Conservation (phyloP, 2,329 filamentous ascomycete genomes). For the Metarhizium guizhouense region DNA sequence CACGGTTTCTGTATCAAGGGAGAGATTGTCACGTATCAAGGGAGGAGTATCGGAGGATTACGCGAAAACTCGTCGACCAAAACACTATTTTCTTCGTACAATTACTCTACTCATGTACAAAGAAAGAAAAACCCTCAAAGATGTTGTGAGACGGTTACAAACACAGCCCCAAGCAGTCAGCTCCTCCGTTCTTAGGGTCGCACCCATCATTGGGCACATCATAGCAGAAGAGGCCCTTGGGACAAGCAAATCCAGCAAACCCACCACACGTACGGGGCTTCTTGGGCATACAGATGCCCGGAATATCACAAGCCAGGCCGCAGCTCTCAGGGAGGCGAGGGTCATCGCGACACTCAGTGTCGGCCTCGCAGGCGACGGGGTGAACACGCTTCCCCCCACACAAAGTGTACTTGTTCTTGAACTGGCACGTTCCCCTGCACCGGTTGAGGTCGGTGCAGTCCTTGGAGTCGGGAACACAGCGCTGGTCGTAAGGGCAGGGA, state of each 20-base stretch:
- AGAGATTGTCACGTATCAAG: no score
- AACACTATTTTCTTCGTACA: no score
- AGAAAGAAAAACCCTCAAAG: no score
- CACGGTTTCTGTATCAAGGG: no score
- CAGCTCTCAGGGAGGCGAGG: slow-evolving; percentile 20
- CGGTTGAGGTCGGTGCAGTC: slow-evolving; percentile 17
- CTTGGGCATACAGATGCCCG: slow-evolving; percentile 23
- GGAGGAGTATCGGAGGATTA: no score
- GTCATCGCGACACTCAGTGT: slow-evolving; percentile 22
- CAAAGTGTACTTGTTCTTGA: slow-evolving; percentile 19
- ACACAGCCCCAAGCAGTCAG: slow-evolving; percentile 23
- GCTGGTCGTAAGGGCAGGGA: slow-evolving; percentile 15
- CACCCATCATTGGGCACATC: slow-evolving; percentile 19
- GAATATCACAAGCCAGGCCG: slow-evolving; percentile 25
- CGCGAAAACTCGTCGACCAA: no score
- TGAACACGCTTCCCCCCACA: slow-evolving; percentile 22
- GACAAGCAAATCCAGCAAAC: slow-evolving; percentile 16
- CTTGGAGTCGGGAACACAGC: slow-evolving; percentile 15
- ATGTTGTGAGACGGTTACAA: slow-evolving; percentile 9
- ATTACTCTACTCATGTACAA: no score
- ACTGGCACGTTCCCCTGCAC: slow-evolving; percentile 20
- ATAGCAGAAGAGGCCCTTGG: slow-evolving; percentile 19
- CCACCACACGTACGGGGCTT: slow-evolving; percentile 16
- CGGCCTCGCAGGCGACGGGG: slow-evolving; percentile 17
- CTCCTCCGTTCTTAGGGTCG: slow-evolving; percentile 18